A percentile compares a stretch with the other conserved stretches of the same genome.
phyloP scores from a whole-genome alignment of 2,329 filamentous ascomycete genomes.

The Neofusicoccum laricinum region DNA sequence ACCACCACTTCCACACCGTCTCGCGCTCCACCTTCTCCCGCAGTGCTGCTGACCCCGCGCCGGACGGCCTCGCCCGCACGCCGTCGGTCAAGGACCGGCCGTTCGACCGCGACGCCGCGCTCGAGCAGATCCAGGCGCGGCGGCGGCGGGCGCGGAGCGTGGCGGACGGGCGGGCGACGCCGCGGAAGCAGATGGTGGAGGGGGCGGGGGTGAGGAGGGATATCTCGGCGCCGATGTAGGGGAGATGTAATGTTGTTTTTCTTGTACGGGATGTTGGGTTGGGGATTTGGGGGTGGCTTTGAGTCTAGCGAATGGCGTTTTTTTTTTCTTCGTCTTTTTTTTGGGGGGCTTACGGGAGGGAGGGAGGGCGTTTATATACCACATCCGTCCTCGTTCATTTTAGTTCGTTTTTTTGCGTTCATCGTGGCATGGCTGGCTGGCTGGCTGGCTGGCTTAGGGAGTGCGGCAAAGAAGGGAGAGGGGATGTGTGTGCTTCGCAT shows the following conservation, averaged over 20 bases:
- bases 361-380: neutral
- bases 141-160: slow-evolving; percentile 69
- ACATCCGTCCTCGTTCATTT: neutral
- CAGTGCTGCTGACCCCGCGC: too few species aligned
- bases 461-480: too few species aligned
- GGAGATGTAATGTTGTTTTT: neutral
- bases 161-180: slow-evolving; percentile 61
- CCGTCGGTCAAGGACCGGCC: slow-evolving; percentile 31
- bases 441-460: too few species aligned
- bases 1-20: slow-evolving; percentile 17
- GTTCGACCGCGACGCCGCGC: slow-evolving; percentile 65
- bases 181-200: slow-evolving; percentile 57
- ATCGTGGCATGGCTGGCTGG: neutral
- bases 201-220: slow-evolving; percentile 46
- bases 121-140: slow-evolving; percentile 71
- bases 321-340: too few species aligned
- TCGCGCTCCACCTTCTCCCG: slow-evolving; percentile 23
- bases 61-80: slow-evolving; percentile 26
- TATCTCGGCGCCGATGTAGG: slow-evolving; percentile 41
- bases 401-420: neutral
- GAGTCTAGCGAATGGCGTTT: too few species aligned
- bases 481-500: too few species aligned
- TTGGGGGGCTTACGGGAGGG: too few species aligned
- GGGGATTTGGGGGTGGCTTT: neutral
- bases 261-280: too few species aligned